These are phyloP conservation scores for Simplicillium aogashimaense DNA, from an alignment of 2,329 filamentous ascomycete species.

Conservation along the genomic window DNA sequence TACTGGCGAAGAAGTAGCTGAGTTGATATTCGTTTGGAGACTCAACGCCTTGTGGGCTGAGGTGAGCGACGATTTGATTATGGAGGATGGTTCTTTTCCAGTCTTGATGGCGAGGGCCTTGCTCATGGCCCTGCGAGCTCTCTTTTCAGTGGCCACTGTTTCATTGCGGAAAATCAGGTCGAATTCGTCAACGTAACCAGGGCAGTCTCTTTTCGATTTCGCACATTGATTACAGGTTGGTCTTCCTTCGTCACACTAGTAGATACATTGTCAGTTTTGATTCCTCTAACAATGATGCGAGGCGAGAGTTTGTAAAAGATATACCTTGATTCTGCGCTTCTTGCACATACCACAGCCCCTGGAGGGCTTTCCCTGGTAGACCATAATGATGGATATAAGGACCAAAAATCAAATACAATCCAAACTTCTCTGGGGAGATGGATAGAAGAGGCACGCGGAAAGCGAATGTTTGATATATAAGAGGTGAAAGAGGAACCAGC, in stretches of 20 bases:
- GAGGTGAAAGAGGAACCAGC: too few species aligned
- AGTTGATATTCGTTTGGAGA: conserved; percentile 4
- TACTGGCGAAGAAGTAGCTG: too few species aligned
- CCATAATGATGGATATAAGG: conserved; percentile 32
- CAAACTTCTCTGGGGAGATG: too few species aligned
- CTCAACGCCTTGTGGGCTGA: conserved; percentile 10
- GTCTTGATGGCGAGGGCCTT: conserved; percentile 30
- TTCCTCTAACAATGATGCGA: background rate
- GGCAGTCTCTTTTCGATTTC: conserved; percentile 53
- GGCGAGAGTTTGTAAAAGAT: conserved; percentile 9
- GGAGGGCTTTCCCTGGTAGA: conserved; percentile 57
- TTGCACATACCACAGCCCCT: conserved; percentile 67
- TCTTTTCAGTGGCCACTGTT: conserved; percentile 55
- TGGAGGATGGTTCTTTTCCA: conserved; percentile 14
- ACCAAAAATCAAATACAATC: too few species aligned
- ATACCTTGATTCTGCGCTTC: conserved; percentile 63
- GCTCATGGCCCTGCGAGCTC: conserved; percentile 46
- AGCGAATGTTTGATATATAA: too few species aligned
- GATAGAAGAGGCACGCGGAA: too few species aligned
- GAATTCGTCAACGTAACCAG: conserved; percentile 62
- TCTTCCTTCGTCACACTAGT: conserved; percentile 56
- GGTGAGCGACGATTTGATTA: conserved; percentile 4
- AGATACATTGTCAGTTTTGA: too few species aligned
- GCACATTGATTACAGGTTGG: conserved; percentile 56
- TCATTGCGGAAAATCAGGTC: conserved; percentile 66